phyloP scores from a whole-genome alignment of 495 filamentous ascomycete genomes.

The Hyaloscypha variabilis region DNA sequence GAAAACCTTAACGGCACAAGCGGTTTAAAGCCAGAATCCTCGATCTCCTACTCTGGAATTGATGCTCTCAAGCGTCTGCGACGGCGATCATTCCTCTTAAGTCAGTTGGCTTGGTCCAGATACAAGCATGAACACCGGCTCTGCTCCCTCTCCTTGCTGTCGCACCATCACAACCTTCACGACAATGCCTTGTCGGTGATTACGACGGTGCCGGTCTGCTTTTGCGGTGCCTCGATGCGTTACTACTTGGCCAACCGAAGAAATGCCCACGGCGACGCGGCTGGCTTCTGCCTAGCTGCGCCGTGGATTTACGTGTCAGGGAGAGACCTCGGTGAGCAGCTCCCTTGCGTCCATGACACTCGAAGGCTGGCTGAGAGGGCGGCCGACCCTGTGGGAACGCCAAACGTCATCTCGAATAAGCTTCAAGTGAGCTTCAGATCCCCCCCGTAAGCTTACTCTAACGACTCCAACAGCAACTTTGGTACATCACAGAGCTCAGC shows the following conservation, averaged over 20 bases:
- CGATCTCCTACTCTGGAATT: not conserved
- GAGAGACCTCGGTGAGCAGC: too few relatives aligned
- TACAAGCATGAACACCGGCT: not conserved
- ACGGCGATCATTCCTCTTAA: not conserved
- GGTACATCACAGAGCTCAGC: too few relatives aligned
- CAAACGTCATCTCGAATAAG: too few relatives aligned
- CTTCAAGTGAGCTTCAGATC: too few relatives aligned
- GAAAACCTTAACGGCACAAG: not conserved
- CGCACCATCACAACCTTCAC: not conserved
- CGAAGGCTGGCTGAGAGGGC: too few relatives aligned
- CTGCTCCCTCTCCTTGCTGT: not conserved
- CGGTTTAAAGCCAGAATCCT: not conserved
- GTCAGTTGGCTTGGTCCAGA: not conserved
- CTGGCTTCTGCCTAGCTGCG: not conserved
- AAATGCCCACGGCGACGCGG: not conserved
- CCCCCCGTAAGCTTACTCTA: too few relatives aligned
- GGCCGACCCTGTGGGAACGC: too few relatives aligned
- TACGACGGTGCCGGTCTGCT: not conserved
- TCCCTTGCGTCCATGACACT: too few relatives aligned
- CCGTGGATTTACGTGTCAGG: not conserved
- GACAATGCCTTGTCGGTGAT: not conserved
- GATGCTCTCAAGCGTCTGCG: not conserved
- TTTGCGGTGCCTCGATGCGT: not conserved
- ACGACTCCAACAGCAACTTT: too few relatives aligned
- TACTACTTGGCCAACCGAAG: not conserved